Evolutionary conservation across 306 rosid genomes (phyloP), one percentile per base, ranked within the genome.

Genomic region (Arachis hypogaea): DNA sequence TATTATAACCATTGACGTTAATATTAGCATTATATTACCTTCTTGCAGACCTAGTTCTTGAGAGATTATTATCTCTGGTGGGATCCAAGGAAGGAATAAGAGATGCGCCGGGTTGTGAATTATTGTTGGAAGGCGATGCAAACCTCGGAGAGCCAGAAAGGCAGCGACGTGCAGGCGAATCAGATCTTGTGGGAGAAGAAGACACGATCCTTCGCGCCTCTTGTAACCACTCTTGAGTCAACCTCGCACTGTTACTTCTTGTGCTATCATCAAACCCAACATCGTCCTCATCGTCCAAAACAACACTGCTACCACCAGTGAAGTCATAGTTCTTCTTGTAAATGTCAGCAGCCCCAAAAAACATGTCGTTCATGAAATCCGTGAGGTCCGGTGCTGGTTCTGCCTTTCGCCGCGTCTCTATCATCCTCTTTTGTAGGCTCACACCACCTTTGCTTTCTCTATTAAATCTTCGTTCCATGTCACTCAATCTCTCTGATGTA

Each of bases 281-380:
- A 8, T 73, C 82, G 0, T 86, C 84, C 0, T 83, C 81, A 0
- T 78, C 78, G 0, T 75, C 82, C 9, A 51, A 62, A 0, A 7
- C 4, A 3, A 3, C 6, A 2, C 57, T 12, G 18, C 2, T n/a
- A 33, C 59, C 22, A 2, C 95, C 95, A 0, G 86, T 86, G 59
- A 93, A 78, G 77, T 88, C 82, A 63, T 90, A 93, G 2, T 64
- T 63, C 68, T 77, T 93, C 62, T 68, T 73, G 6, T 78, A 70
- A 14, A 42, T 4, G 6, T 70, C 79, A 0, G 41, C 72, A 3
- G 83, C 44, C 22, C 97, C 93, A 0, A 86, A 93, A 50, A 90
- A 90, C 97, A 82, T 83, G 82, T 93, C 96, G 81, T 88, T 90
- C 89, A 93, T 90, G 84, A 88, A 90, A 63, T 93, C 98, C 0